A percentile compares a stretch with the other conserved stretches of the same genome.
These are phyloP conservation scores for Candida orba DNA, from an alignment of 805 yeast species.

Conservation along the genomic window DNA sequence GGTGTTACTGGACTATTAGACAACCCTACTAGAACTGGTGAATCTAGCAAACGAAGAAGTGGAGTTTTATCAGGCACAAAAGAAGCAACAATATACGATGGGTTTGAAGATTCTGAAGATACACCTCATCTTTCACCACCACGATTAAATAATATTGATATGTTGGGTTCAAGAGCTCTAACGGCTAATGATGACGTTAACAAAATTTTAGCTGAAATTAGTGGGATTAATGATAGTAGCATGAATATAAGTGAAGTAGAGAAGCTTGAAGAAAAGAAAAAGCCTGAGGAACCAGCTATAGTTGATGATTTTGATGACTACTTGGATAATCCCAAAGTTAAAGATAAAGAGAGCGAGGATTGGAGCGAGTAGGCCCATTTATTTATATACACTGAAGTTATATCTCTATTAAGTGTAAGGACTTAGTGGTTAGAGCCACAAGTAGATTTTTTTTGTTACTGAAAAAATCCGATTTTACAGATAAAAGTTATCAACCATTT, in stretches of 20 bases:
- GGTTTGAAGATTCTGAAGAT: conserved; percentile 22
- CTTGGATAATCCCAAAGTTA: conserved; percentile 14
- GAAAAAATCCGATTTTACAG: neutral
- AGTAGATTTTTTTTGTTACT: neutral
- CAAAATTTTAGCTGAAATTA: conserved; percentile 18
- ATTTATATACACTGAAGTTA: neutral
- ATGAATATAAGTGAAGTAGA: conserved; percentile 12
- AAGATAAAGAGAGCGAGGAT: conserved; percentile 4
- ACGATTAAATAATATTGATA: conserved; percentile 18
- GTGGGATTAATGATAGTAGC: conserved; percentile 18
- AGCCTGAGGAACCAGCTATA: neutral
- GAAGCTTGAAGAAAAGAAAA: neutral
- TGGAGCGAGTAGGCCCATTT: conserved; percentile 16
- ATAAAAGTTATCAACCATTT: neutral
- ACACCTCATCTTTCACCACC: conserved; percentile 20
- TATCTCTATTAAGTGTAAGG: neutral
- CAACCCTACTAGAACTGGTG: conserved; percentile 18
- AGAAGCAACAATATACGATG: neutral
- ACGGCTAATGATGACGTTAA: conserved; percentile 19
- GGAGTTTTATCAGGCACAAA: neutral
- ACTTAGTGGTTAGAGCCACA: conserved; percentile 1
- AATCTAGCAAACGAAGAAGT: conserved; percentile 14
- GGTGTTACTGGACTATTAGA: conserved; percentile 32
- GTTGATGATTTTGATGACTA: conserved; percentile 20
- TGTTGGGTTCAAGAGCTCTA: neutral